phyloP scores from a whole-genome alignment of 345 rosid species.

The Melaleuca quinquenervia region DNA sequence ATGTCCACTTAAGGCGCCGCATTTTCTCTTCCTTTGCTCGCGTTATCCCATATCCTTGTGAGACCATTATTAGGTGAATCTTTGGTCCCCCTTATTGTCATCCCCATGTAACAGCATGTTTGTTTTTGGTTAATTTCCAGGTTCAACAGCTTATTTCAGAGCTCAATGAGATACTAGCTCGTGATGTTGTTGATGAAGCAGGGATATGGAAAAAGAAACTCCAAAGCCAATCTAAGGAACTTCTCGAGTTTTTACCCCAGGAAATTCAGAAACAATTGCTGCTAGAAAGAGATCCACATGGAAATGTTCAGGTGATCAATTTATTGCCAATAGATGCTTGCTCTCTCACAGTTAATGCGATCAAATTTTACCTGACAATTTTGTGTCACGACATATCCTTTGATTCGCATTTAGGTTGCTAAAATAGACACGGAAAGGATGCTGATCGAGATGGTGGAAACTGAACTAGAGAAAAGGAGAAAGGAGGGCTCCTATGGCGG shows the following conservation, averaged over 20 bases:
- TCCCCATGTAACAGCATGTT: neutral
- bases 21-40: neutral
- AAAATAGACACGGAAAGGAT: constrained; percentile 97
- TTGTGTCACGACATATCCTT: neutral
- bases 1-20: neutral
- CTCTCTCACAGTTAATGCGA: neutral
- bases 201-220: constrained; percentile 88
- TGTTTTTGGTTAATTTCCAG: constrained; percentile 18
- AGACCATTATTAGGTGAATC: too few species aligned
- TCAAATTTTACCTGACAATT: neutral
- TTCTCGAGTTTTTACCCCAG: constrained; percentile 74
- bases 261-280: constrained; percentile 88
- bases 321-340: neutral
- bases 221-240: constrained; percentile 40
- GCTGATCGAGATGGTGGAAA: constrained; percentile 97
- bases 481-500: constrained; percentile 48
- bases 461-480: constrained; percentile 77
- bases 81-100: neutral
- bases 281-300: constrained; percentile 99
- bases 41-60: neutral
- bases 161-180: constrained; percentile 81
- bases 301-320: constrained; percentile 83
- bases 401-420: constrained; percentile 47
- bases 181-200: constrained; percentile 53
- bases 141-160: constrained; percentile 89